Base-by-base conservation (phyloP, 768 basidiomycete species). In the Roridomyces roridus region DNA sequence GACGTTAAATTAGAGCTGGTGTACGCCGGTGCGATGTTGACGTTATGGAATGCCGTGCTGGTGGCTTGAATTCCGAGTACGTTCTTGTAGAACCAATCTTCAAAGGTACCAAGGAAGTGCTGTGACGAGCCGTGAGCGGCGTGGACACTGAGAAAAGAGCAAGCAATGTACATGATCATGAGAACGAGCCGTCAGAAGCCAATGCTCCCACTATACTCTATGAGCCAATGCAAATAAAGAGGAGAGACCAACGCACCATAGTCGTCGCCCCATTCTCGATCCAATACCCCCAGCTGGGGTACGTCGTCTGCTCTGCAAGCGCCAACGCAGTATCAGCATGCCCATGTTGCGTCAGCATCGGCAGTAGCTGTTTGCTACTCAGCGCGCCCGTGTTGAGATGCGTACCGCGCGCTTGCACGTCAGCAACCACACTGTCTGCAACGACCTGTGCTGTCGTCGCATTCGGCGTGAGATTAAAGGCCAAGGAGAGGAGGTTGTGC, bases 201-300 rank as follows among this genome's bases (percentile, higher is more conserved):
- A 72, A 56, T 72, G 70, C 50, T 72, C 70, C 69, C 70, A 72
- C 68, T 71, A 34, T 20, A 46, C 39, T 11, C 7, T n/a, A 12
- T 34, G 3, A 50, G 37, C 17, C 1, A 9, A 40, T n/a, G 36
- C 2, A 31, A 20, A 23, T 4, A 1, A n/a, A 44, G 23, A 18
- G 23, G 26, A 15, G n/a, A 14, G 4, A 21, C 11, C 11, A 17
- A 51, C 64, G 20, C 28, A 69, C 70, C 68, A 67, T 70, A 0
- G 67, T 67, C 2, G 66, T 72, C 7, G 69, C 70, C 3, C 69
- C 68, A 39, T 72, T 71, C 25, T 45, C 59, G 42, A 71, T 68
- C 70, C 70, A 71, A 47, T 61, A 71, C 2, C 70, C 70, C 70
- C 70, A 71, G 25, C 68, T 70, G 5, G 70, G 70, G 44, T 65